Percentiles rank a stretch among this genome's conserved stretches.
These are phyloP conservation scores for Dryadomyces quercivorus DNA, from an alignment of 2,329 filamentous ascomycete species.

Conservation along the genomic window DNA sequence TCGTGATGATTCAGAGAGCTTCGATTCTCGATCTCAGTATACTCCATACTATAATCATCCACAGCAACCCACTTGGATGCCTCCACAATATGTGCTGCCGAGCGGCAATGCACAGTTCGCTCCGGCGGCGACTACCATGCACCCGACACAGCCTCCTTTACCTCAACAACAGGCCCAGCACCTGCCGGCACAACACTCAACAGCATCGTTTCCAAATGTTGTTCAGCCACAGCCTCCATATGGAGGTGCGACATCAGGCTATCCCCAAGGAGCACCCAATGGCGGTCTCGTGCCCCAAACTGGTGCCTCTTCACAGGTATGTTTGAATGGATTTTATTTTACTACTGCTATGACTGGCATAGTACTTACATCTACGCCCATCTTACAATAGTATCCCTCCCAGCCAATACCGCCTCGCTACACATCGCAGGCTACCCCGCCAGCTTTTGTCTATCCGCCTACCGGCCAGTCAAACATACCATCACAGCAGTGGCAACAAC, in stretches of 20 bases:
- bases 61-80: slow-evolving; percentile 44
- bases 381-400: slow-evolving; percentile 20
- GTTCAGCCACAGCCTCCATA: slow-evolving; percentile 35
- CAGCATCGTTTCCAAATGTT: slow-evolving; percentile 23
- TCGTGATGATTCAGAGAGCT: slow-evolving; percentile 51
- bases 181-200: background rate
- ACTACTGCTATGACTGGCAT: too few relatives aligned
- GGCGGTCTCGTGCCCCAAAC: slow-evolving; percentile 32
- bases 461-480: slow-evolving; percentile 19
- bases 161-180: slow-evolving; percentile 1
- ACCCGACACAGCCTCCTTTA: slow-evolving; percentile 17
- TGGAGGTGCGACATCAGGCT: slow-evolving; percentile 28
- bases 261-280: slow-evolving; percentile 28
- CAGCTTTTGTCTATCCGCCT: slow-evolving; percentile 18
- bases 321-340: slow-evolving; percentile 12
- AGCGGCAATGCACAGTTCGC: slow-evolving; percentile 29
- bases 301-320: slow-evolving; percentile 25
- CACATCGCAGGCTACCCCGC: background rate
- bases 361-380: background rate
- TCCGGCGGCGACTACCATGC: slow-evolving; percentile 21
- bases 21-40: slow-evolving; percentile 57
- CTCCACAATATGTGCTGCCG: slow-evolving; percentile 38
- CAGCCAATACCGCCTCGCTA: slow-evolving; percentile 15
- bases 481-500: slow-evolving; percentile 23
- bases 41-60: slow-evolving; percentile 50